Base-by-base conservation (phyloP, 148 eudicot genomes). In the Chenopodium suecicum region DNA sequence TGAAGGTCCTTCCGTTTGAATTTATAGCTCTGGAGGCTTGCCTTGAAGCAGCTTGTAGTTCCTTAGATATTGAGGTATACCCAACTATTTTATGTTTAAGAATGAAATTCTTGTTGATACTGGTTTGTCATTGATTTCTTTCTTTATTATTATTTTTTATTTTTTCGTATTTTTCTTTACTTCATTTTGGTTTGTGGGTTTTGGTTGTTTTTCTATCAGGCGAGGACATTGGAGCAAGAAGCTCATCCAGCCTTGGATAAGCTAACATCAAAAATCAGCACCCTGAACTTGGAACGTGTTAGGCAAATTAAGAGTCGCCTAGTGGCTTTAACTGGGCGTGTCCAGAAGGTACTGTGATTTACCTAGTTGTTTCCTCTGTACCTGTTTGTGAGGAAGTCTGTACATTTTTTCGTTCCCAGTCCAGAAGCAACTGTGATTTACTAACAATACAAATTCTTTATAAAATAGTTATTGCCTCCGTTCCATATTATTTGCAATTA, bases 181-280 rank as follows among this genome's bases (percentile, higher is more conserved):
- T 13, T 50, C 12, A 50, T 50, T 50, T 13, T 48, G 52, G 2
- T 71, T 78, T 66, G 29, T 82, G 77, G 52, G 16, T 44, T 71
- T 66, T 81, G 74, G 47, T 76, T 78, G 25, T 34, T 70, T 84
- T 70, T 58, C 20, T 74, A 85, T 74, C 47, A 96, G 99, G 99
- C 99, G 81, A 90, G 93, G 88, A 94, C 98, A 70, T 83, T 96
- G 92, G 99, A 96, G 88, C 98, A 88, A 87, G 99, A 96, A 91
- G 98, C 99, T 82, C 98, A 96, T 89, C 99, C 99, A 67, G 99
- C 98, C 65, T 87, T 96, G 81, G 99, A 96, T 86, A 96, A 92
- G 90, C 88, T 96, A 86, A 94, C 99, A 75, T 90, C 99, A 76
- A 92, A 96, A 83, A 96, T 96, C 76, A 96, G 98, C 84, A 96